A percentile compares a stretch with the other conserved stretches of the same genome.
Conservation (phyloP, 495 filamentous ascomycete species). For the Paragyromitra xinjiangensis region DNA sequence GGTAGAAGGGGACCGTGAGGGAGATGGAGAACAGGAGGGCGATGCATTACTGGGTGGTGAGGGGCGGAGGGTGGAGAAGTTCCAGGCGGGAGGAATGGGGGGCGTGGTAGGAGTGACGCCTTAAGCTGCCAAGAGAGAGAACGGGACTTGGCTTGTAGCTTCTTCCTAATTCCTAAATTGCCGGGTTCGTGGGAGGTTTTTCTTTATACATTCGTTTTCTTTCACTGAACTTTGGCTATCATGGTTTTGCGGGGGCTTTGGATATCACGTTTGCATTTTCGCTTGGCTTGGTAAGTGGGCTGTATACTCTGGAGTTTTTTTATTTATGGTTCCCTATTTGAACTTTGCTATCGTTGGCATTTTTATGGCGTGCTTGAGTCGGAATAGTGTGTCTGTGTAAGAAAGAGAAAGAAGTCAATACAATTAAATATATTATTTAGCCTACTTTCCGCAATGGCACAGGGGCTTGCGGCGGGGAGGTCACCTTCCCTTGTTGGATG, state of each 20-base stretch:
- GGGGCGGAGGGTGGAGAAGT: slow-evolving; percentile 19
- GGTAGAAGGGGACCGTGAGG: background rate
- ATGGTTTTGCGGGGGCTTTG: background rate
- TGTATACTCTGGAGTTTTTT: slow-evolving; percentile 21
- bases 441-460: no score
- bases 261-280: slow-evolving; percentile 7
- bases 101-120: slow-evolving; percentile 16
- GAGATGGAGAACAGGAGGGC: background rate
- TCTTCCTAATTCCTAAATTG: background rate
- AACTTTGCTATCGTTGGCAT: slow-evolving; percentile 8
- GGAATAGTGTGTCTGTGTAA: background rate
- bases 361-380: slow-evolving; percentile 7
- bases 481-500: no score
- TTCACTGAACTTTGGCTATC: background rate
- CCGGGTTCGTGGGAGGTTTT: background rate
- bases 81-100: slow-evolving; percentile 36
- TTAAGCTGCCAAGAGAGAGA: background rate
- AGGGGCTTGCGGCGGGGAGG: no score
- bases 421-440: background rate
- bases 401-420: background rate
- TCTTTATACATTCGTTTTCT: background rate
- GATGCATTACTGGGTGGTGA: background rate
- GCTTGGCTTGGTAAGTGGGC: slow-evolving; percentile 1
- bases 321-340: background rate
- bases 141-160: background rate